phyloP scores from a whole-genome alignment of 805 yeast genomes.

The Cyberlindnera misumaiensis region DNA sequence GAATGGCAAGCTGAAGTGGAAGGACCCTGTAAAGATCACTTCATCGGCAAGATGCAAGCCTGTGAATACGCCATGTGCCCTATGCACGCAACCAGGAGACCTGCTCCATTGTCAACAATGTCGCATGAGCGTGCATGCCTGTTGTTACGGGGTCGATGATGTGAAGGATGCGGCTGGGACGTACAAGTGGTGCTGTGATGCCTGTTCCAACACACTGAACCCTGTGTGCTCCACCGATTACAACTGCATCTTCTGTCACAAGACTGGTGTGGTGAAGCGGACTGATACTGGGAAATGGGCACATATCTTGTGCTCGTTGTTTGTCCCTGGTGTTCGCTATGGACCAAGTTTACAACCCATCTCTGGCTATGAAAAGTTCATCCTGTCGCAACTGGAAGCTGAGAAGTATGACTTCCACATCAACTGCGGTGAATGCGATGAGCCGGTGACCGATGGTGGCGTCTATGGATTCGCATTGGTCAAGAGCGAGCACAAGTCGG shows the following conservation, averaged over 20 bases:
- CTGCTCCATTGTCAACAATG: too few relatives aligned
- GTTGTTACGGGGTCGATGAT: constrained; percentile 54
- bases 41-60: too few relatives aligned
- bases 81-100: constrained; percentile 11
- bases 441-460: constrained; percentile 40
- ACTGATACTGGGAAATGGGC: constrained; percentile 68
- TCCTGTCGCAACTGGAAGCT: constrained; percentile 28
- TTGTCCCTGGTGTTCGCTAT: constrained; percentile 38
- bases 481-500: constrained; percentile 7
- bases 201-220: constrained; percentile 63
- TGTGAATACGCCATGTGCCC: not conserved
- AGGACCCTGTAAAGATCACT: too few relatives aligned
- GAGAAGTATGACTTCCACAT: constrained; percentile 35
- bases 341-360: constrained; percentile 42
- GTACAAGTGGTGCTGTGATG: constrained; percentile 71
- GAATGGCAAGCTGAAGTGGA: constrained; percentile 1
- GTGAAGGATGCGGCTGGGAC: constrained; percentile 11
- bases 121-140: constrained; percentile 50
- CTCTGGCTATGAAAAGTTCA: constrained; percentile 28
- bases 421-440: constrained; percentile 41
- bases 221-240: constrained; percentile 54
- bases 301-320: constrained; percentile 66
- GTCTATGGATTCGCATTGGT: constrained; percentile 45
- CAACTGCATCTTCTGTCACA: constrained; percentile 59
- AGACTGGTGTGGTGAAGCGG: constrained; percentile 60